These are phyloP conservation scores for Debaryomyces robertsiae DNA, from an alignment of 1,139 yeast species.

Conservation along the genomic window DNA sequence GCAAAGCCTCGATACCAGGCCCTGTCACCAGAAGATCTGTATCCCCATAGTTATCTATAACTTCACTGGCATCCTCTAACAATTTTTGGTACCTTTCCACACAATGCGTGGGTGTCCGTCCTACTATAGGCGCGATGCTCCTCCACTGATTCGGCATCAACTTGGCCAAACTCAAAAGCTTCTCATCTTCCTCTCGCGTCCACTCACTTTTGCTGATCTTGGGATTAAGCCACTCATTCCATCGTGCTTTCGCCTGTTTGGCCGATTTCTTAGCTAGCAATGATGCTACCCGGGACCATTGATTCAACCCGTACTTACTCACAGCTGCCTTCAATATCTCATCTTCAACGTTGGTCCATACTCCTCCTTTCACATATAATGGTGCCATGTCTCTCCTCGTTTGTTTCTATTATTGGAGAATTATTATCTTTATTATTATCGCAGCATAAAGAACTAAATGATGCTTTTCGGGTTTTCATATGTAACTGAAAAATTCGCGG, in stretches of 20 bases:
- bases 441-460: not conserved
- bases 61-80: constrained; percentile 55
- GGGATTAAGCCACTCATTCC: constrained; percentile 91
- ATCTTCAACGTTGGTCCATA: constrained; percentile 91
- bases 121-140: constrained; percentile 76
- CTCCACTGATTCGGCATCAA: constrained; percentile 94
- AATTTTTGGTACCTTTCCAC: constrained; percentile 83
- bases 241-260: constrained; percentile 88
- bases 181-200: constrained; percentile 77
- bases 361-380: constrained; percentile 80
- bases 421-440: not conserved
- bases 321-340: constrained; percentile 89
- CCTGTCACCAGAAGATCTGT: constrained; percentile 49
- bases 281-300: constrained; percentile 94
- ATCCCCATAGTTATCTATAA: constrained; percentile 27
- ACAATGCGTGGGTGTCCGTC: constrained; percentile 86
- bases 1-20: constrained; percentile 58
- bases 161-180: constrained; percentile 65
- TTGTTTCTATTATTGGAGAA: not conserved
- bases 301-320: constrained; percentile 88
- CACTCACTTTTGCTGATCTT: constrained; percentile 63
- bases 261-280: constrained; percentile 84
- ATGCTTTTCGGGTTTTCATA: not conserved
- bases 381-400: constrained; percentile 35
- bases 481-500: constrained; percentile 8